phyloP scores from a whole-genome alignment of 2,329 filamentous ascomycete genomes.

The Bimuria novae-zelandiae region DNA sequence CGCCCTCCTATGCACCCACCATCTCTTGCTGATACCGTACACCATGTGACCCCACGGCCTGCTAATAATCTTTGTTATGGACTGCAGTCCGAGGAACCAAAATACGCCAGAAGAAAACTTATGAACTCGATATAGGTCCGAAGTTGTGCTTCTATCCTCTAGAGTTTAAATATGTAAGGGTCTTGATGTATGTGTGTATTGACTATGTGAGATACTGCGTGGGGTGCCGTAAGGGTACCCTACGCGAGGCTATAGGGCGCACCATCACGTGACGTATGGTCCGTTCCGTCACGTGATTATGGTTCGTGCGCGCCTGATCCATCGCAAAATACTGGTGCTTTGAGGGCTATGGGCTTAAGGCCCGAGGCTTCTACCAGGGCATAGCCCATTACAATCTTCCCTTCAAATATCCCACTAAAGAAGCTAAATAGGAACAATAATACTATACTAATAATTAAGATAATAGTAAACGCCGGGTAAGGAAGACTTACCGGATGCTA shows the following conservation, averaged over 20 bases:
- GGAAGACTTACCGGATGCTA: not conserved
- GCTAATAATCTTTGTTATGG: not conserved
- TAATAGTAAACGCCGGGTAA: not conserved
- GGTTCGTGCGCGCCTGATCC: no score
- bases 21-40: not conserved
- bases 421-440: not conserved
- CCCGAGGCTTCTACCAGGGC: not conserved
- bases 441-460: conserved; percentile 1
- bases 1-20: not conserved
- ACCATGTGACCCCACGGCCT: not conserved
- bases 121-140: not conserved
- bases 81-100: not conserved
- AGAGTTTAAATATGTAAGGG: not conserved
- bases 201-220: no score
- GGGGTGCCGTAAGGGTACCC: no score
- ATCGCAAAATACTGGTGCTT: conserved; percentile 1
- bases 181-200: no score
- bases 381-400: not conserved
- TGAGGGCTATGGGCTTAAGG: not conserved
- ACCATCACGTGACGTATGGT: no score
- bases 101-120: not conserved
- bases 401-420: not conserved
- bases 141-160: conserved; percentile 1
- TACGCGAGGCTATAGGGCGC: no score
- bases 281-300: no score